Evolutionary conservation across 495 filamentous ascomycete genomes (phyloP), one percentile per base, ranked within the genome.

Genomic region (Tetracladium marchalianum): DNA sequence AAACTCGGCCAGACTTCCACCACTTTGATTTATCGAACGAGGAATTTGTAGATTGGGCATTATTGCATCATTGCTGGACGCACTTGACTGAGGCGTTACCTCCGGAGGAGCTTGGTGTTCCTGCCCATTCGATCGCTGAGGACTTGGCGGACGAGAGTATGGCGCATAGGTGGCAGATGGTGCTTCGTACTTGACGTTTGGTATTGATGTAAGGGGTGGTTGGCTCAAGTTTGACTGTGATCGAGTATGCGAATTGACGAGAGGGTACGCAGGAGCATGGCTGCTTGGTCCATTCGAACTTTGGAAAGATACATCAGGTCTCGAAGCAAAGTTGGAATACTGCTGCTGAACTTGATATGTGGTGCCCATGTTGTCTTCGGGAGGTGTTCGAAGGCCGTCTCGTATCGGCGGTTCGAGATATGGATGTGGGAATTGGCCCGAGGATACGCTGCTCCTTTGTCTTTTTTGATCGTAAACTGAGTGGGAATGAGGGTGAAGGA

Each of bases 1-100:
- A 61, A 94, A 90, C 51, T 90, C 84, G 2, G 84, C 74, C 55
- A 94, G 55, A 58, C 70, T 87, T 4, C 83, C 82, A 36, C 83
- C 82, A 52, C 71, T 80, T 11, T 78, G 64, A 49, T 81, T 88
- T 53, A 94, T 88, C 15, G 85, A 77, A 13, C 70, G 55, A 5
- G 87, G 87, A 15, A 92, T 78, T 47, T 80, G 73, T 31, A 88
- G 65, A 58, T 78, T 83, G 24, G 83, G 76, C 18, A 65, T 63
- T 3, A 76, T 75, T 53, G 78, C 66, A 16, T 66, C 71, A 33
- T 62, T 50, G 34, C 63, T 53, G 39, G 68, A 22, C 27, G 35
- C 68, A 37, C 58, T 62, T 35, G 55, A 48, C 18, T 31, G 56
- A 43, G 27, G 52, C 57, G 31, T 53, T 45, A 13, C 59, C 53